Evolutionary conservation across 106 monocot species (phyloP), one percentile per base, ranked within the genome.

Genomic region (Dioscorea dumetorum): DNA sequence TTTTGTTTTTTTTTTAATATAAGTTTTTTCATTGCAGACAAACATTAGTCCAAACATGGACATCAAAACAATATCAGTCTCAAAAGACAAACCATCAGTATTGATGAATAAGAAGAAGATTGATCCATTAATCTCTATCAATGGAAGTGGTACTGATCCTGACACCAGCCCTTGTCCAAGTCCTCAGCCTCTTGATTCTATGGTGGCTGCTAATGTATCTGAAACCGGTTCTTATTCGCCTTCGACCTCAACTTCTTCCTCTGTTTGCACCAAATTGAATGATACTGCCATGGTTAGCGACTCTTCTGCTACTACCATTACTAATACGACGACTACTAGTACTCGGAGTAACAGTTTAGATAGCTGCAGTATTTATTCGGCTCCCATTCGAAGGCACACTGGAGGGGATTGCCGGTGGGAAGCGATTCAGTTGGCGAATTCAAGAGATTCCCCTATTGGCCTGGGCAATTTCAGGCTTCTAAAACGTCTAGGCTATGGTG

Each of bases 391-490:
- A 57, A 66, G 76, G 56, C 81, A 81, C 49, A 76, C 81, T 2
- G 81, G 81, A 2, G 72, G 81, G 21, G 81, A 81, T 59, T 58
- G 76, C 11, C 61, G 76, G 4, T 81, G 81, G 81, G 76, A 76
- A 23, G 81, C 81, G 22, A 69, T 81, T 31, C 76, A 52, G 7
- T 13, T 63, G 48, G 76, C 63, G 2, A 62, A 57, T 35, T 52
- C 71, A 0, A 72, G 68, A 67, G 82, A 78, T 5, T 50, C 82
- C 5, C 73, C 77, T 15, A 61, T 81, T 12, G 76, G 76, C 62
- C 61, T 76, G 13, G 49, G 49, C 10, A 68, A 81, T 63, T 81
- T 81, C 54, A 72, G 72, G 48, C 81, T 81, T 19, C 72, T 81
- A 5, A 72, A 72, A 21, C 76, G 81, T 7, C 72, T 81, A 21